Evolutionary conservation across 2,329 filamentous ascomycete genomes (phyloP), one percentile per base, ranked within the genome.

Genomic region (Colletotrichum sp.): DNA sequence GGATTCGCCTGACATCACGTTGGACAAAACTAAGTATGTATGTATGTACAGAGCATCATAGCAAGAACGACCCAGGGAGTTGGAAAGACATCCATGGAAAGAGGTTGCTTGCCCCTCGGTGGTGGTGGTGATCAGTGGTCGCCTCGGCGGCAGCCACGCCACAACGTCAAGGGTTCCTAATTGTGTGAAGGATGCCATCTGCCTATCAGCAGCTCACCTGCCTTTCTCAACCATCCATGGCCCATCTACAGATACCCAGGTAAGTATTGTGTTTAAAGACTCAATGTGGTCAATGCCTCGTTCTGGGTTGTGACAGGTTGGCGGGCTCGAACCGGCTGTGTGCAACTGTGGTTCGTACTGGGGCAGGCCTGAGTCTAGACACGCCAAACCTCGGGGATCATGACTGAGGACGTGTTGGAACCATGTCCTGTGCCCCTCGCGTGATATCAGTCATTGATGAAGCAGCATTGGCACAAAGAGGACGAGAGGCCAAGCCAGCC

Each of bases 381-480:
- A 22, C 62, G 6, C 28, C 36, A 72, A 66, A 32, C 16, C 26
- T 48, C 36, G 15, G 26, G 32, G 60, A 32, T 60, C 60, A 60
- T 52, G 36, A 18, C 24, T 15, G 15, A 44, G 22, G 52, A 63
- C 52, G 15, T 48, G 16, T 55, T 60, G 59, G 57, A 36, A 69
- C 63, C 60, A 72, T 63, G 59, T 57, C 18, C 44, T 59, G 66
- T 74, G 71, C 71, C 60, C 67, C 67, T 72, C 39, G 73, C 64
- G 32, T 73, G 64, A 26, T 55, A 52, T 30, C 34, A 67, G 39
- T n/a, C 26, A 39, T 67, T 60, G 32, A 60, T 65, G 57, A 52
- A 73, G 22, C 32, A 68, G 57, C 60, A 60, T 64, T 28, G 48
- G 36, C 26, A 68, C n/a, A 22, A 22, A 13, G n/a, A 3, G 39